Conservation (phyloP, 73 alveolate genomes). For the Symbiodinium pilosum region DNA sequence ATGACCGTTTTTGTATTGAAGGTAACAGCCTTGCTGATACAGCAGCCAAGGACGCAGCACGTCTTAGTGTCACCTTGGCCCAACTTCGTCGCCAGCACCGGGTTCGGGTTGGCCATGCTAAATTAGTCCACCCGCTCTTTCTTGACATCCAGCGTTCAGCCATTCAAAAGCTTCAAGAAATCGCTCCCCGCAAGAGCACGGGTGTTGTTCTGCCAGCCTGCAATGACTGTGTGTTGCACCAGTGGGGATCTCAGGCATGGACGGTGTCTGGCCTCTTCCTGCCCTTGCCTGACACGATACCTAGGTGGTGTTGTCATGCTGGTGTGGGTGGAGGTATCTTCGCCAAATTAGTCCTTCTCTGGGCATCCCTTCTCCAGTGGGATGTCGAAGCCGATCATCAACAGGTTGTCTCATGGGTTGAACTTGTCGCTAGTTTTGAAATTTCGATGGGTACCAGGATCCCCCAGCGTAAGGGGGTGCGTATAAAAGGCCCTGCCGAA, state of each 20-base stretch:
- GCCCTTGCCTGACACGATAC: background rate
- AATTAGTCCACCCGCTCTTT: background rate
- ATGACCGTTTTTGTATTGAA: background rate
- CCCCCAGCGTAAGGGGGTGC: background rate
- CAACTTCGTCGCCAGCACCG: background rate
- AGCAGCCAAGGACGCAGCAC: background rate
- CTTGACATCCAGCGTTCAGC: background rate
- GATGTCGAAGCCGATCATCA: background rate
- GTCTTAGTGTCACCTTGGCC: background rate
- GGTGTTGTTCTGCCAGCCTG: background rate
- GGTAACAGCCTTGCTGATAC: background rate
- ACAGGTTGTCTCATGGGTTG: background rate
- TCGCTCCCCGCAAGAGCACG: background rate
- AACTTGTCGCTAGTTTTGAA: background rate
- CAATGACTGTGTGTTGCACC: background rate
- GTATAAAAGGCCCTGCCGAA: background rate
- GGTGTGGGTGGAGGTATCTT: background rate
- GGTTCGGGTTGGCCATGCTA: background rate
- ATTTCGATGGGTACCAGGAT: background rate
- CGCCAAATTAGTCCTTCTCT: background rate
- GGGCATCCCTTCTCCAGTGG: background rate
- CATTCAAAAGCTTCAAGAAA: background rate
- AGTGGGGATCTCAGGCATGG: background rate
- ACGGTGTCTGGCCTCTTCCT: background rate
- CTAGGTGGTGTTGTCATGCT: background rate